Percentiles rank a stretch among this genome's conserved stretches.
phyloP scores from a whole-genome alignment of 2,329 filamentous ascomycete species.

The Neonectria sp. region DNA sequence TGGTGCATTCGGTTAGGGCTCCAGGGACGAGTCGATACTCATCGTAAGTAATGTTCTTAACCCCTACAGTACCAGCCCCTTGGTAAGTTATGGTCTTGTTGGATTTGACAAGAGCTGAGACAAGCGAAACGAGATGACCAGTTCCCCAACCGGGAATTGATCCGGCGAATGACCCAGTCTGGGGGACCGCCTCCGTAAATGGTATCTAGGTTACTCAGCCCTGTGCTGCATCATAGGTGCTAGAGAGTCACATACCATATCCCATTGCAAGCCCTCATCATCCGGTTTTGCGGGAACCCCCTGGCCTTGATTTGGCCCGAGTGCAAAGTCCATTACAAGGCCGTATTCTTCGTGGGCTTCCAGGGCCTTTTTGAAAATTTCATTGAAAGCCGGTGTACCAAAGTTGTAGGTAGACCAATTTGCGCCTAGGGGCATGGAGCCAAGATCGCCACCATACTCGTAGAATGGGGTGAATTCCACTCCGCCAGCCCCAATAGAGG shows the following conservation, averaged over 20 bases:
- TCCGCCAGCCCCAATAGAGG: conserved; percentile 16
- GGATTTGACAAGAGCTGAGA: conserved; percentile 9
- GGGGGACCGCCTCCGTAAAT: not conserved
- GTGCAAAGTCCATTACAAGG: conserved; percentile 21
- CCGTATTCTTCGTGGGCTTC: conserved; percentile 10
- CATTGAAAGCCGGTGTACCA: conserved; percentile 7
- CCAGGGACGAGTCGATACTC: conserved; percentile 6
- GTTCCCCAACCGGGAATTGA: conserved; percentile 15
- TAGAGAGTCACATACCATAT: conserved; percentile 3
- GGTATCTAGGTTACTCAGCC: conserved; percentile 8
- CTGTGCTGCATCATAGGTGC: not conserved
- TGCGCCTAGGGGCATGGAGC: conserved; percentile 2
- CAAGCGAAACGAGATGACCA: conserved; percentile 13
- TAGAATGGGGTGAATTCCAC: conserved; percentile 21
- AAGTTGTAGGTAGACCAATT: conserved; percentile 21
- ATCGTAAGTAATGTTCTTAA: conserved; percentile 11
- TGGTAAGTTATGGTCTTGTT: not conserved
- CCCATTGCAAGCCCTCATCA: conserved; percentile 24
- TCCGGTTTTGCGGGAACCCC: conserved; percentile 19
- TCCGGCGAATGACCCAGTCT: not conserved
- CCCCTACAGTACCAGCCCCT: not conserved
- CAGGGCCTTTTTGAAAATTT: not conserved
- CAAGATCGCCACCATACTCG: conserved; percentile 15
- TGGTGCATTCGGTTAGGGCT: not conserved
- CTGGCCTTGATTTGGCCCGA: conserved; percentile 28